Evolutionary conservation across 2,329 filamentous ascomycete genomes (phyloP).

Genomic region (Dactylella cylindrospora): DNA sequence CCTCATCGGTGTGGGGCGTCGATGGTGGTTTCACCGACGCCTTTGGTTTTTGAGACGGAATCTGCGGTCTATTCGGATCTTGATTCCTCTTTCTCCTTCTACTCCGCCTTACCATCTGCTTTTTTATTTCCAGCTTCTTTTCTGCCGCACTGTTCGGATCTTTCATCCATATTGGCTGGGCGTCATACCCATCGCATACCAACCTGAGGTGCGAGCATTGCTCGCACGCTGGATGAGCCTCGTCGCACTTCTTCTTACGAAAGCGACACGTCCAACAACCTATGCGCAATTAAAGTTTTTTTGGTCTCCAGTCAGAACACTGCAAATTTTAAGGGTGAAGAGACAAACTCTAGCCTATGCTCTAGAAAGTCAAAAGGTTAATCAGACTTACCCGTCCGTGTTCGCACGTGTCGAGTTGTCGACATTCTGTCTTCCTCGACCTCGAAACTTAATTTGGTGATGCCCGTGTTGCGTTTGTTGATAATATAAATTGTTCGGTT

Average conservation of each 20-base stretch:
- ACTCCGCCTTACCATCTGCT: slow-evolving; percentile 46
- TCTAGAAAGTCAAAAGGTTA: neutral
- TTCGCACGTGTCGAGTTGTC: slow-evolving; percentile 37
- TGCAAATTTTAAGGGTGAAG: neutral
- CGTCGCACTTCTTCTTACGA: slow-evolving; percentile 53
- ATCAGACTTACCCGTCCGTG: slow-evolving; percentile 35
- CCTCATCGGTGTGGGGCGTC: slow-evolving; percentile 50
- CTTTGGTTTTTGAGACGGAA: slow-evolving; percentile 51
- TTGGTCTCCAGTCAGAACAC: too few relatives aligned
- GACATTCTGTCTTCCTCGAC: slow-evolving; percentile 5
- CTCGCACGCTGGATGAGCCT: slow-evolving; percentile 51
- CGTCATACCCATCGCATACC: slow-evolving; percentile 50
- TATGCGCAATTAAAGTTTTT: slow-evolving; percentile 8
- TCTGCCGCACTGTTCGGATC: slow-evolving; percentile 43
- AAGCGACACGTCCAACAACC: slow-evolving; percentile 53
- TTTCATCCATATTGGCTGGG: slow-evolving; percentile 50
- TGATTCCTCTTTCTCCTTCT: slow-evolving; percentile 45
- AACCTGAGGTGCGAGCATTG: slow-evolving; percentile 51
- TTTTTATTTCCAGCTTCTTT: slow-evolving; percentile 47
- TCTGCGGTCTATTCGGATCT: slow-evolving; percentile 13
- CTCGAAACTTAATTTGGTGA: neutral
- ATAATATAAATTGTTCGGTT: too few relatives aligned
- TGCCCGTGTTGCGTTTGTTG: slow-evolving; percentile 22
- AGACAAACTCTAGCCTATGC: neutral
- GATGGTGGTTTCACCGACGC: slow-evolving; percentile 54